Evolutionary conservation across 2,329 filamentous ascomycete species (phyloP), one percentile per base, ranked within the genome.

Genomic region (Fusarium domesticum): DNA sequence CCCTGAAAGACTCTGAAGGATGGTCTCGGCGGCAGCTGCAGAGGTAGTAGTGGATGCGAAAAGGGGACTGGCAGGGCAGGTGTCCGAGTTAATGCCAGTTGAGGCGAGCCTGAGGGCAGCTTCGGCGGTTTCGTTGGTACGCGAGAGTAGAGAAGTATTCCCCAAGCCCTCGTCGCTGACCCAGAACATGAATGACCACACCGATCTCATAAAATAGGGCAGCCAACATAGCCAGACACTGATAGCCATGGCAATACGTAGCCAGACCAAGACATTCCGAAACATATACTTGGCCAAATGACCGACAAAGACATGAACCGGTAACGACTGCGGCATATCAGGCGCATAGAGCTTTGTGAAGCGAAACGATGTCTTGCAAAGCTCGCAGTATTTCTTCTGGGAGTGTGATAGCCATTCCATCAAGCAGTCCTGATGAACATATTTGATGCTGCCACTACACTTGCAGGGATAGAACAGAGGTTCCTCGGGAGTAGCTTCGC

Each of bases 391-490:
- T 69, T 97, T 97, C 80, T 98, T 98, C 66, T 98, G 91, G 2
- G 93, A 97, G 68, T 98, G 95, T 38, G 90, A 92, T 17, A 98
- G 77, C 93, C 93, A 98, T 70, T 97, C 91, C 86, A 98, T 96
- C 69, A 98, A 73, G 66, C 93, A 98, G 65, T 95, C 88, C 69
- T 98, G 93, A 67, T 98, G 93, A 50, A 98, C 93, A 62, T 87
- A 96, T 72, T 96, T 96, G 72, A 98, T 98, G 70, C 92, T 97
- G 45, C 93, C 93, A 64, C 89, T 96, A 73, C 93, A 98, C 75
- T 96, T 96, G 83, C 93, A 98, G 6, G 93, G 93, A 64, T 95
- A 93, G 73, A 96, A 98, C 31, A 98, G 78, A 47, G 89, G 90
- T 64, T 97, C 93, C 4, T 87, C 80, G 4, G 77, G 68, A 1